Conservation (phyloP, 257 asterid genomes). For the Solanum commersonii region DNA sequence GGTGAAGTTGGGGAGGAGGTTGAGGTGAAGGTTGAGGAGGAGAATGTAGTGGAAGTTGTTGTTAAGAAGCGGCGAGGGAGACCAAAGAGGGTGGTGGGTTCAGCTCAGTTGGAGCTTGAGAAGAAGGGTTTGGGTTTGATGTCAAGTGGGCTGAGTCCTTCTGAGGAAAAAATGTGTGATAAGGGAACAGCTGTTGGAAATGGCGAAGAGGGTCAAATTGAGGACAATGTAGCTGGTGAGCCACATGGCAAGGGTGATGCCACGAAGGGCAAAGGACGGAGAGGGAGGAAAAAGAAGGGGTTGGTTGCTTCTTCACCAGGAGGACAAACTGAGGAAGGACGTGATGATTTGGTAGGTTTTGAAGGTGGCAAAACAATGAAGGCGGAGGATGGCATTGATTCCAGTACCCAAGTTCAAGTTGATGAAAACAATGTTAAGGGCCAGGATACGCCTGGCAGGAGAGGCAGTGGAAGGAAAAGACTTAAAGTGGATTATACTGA, state of each 20-base stretch:
- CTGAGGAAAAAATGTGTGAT: not conserved
- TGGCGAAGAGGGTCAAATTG: not conserved
- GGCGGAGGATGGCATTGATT: not conserved
- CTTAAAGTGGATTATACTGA: not conserved
- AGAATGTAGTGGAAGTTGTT: not conserved
- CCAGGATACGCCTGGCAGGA: not conserved
- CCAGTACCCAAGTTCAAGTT: not conserved
- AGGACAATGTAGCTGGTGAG: constrained; percentile 1
- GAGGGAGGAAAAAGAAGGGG: constrained; percentile 2
- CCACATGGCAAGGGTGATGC: not conserved
- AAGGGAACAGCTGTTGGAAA: not conserved
- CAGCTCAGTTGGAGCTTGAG: not conserved
- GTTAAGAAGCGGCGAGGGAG: not conserved
- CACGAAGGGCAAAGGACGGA: not conserved
- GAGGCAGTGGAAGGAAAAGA: constrained; percentile 2
- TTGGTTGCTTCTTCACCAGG: not conserved
- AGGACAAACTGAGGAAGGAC: not conserved
- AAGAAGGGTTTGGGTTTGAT: not conserved
- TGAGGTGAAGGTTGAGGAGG: not conserved
- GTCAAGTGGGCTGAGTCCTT: not conserved
- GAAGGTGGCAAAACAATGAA: not conserved
- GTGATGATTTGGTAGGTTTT: not conserved
- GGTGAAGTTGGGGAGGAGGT: not conserved
- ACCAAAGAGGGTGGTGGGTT: not conserved
- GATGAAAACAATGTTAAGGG: not conserved